Conservation (phyloP, 139 green algal genomes). For the Volvox africanus region DNA sequence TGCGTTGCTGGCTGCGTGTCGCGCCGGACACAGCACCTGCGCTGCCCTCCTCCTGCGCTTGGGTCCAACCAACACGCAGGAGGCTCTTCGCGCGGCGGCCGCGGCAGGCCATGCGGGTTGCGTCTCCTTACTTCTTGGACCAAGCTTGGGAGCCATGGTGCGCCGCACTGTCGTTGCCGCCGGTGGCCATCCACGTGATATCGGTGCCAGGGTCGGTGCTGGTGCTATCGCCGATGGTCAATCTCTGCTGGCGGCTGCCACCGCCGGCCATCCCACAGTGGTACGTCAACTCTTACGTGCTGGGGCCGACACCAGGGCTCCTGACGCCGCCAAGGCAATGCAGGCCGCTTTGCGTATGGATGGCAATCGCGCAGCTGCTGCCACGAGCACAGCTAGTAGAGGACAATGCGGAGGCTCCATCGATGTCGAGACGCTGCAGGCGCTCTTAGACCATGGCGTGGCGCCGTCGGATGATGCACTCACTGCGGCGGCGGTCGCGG, state of each 20-base stretch:
- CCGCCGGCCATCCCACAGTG: neutral
- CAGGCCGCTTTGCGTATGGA: neutral
- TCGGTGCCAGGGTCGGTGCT: neutral
- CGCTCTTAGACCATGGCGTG: neutral
- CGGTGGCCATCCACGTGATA: neutral
- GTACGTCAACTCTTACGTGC: neutral
- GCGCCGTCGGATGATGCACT: neutral
- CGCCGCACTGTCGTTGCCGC: neutral
- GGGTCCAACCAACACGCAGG: neutral
- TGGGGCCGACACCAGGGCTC: neutral
- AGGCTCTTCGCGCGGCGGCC: neutral
- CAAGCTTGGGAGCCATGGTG: neutral
- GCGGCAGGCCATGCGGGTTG: neutral
- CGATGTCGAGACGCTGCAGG: neutral
- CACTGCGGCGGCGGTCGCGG: neutral
- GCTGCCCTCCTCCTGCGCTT: neutral
- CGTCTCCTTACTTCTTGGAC: neutral
- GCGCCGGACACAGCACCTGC: neutral
- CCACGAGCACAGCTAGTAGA: neutral
- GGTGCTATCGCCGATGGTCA: neutral
- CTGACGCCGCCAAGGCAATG: conserved; percentile 9
- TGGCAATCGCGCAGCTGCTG: neutral
- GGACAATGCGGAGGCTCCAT: neutral
- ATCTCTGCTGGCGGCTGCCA: neutral
- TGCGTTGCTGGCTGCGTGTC: conserved; percentile 9